Evolutionary conservation across 2,329 filamentous ascomycete genomes (phyloP).

Genomic region (Fusarium drepaniforme): DNA sequence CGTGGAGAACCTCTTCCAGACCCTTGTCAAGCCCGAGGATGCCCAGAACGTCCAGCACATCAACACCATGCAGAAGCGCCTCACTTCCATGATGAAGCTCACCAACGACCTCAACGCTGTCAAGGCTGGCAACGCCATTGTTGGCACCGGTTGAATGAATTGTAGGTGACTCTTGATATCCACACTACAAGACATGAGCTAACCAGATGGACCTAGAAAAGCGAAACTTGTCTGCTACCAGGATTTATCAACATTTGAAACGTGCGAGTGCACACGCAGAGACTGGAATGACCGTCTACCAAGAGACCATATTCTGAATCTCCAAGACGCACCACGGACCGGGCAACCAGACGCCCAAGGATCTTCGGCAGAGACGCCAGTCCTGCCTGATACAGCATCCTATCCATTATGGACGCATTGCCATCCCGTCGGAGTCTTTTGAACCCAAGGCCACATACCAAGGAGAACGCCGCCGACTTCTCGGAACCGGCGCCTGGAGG

Average conservation of each 20-base stretch:
- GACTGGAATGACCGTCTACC: slow-evolving; percentile 37
- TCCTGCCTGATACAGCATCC: slow-evolving; percentile 30
- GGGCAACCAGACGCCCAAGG: slow-evolving; percentile 33
- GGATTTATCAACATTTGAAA: slow-evolving; percentile 26
- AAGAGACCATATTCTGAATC: slow-evolving; percentile 39
- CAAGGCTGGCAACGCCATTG: slow-evolving; percentile 43
- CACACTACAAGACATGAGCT: neutral
- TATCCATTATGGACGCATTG: slow-evolving; percentile 27
- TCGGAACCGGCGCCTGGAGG: slow-evolving; percentile 27
- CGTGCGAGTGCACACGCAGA: slow-evolving; percentile 42
- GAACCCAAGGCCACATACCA: slow-evolving; percentile 25
- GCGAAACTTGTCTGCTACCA: slow-evolving; percentile 43
- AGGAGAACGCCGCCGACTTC: slow-evolving; percentile 31
- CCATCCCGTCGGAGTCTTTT: slow-evolving; percentile 35
- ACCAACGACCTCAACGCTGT: slow-evolving; percentile 45
- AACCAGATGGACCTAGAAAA: slow-evolving; percentile 19
- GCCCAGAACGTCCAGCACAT: slow-evolving; percentile 67
- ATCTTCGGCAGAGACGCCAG: slow-evolving; percentile 34
- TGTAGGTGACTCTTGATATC: slow-evolving; percentile 30
- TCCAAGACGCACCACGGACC: slow-evolving; percentile 31
- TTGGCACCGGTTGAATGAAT: slow-evolving; percentile 48
- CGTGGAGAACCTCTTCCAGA: slow-evolving; percentile 69
- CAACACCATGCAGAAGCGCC: slow-evolving; percentile 61
- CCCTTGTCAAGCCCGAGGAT: slow-evolving; percentile 63
- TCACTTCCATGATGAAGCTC: slow-evolving; percentile 66